Evolutionary conservation across 768 basidiomycete species (phyloP), one percentile per base, ranked within the genome.

Genomic region (Trametes meyenii): DNA sequence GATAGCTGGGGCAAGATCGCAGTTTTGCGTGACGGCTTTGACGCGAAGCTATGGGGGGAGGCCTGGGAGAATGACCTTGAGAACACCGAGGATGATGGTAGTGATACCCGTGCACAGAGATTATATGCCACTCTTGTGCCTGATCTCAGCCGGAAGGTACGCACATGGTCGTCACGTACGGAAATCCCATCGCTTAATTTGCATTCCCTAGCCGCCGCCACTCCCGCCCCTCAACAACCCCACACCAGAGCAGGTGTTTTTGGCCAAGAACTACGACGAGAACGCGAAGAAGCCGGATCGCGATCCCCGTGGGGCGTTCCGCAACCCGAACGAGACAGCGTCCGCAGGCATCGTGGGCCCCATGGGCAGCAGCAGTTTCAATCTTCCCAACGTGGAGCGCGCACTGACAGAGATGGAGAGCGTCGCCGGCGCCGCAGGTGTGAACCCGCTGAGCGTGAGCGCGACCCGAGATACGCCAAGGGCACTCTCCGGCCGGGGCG

Each of bases 1-100:
- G 97, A 98, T 71, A 93, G 91, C 66, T 97, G 94, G 92, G 95
- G 96, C 0, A 98, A 98, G 78, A 96, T 98, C 59, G 79, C 82
- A 2, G 89, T 98, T 1, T 76, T 98, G 56, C 78, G 94, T 58
- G 97, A 98, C 42, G 92, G 92, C 0, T 99, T 98, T 67, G 94
- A 97, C 55, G 86, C 91, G 1, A 87, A 85, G 62, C 70, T 78
- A 49, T 90, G 88, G 86, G 89, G 87, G 3, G 89, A 90, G 59
- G 89, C 86, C 42, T 93, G 87, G 88, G 90, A 91, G 64, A 76
- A 78, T 40, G 91, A 94, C 65, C 72, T 94, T 14, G 75, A 74
- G 3, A 71, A 68, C 7, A 60, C 65, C 19, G 83, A 80, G 2
- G 75, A 72, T 3, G 76, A 78, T 33, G 74, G 71, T 2, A 81